Evolutionary conservation across 2,329 filamentous ascomycete genomes (phyloP).

Genomic region (Monilinia fructigena): DNA sequence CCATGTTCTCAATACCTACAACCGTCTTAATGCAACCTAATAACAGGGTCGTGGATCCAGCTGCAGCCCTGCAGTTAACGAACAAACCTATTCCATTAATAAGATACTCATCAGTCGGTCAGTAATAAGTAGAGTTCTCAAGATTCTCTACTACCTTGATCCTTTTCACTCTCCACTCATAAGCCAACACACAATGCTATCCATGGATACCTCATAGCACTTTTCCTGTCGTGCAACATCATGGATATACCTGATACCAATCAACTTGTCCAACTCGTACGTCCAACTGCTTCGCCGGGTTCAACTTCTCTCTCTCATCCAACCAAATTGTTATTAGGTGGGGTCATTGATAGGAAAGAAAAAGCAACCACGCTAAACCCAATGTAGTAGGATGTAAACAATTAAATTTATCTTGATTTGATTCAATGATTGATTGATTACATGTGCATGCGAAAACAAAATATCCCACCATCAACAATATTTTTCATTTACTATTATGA

Average conservation of each 20-base stretch:
- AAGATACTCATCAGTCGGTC: neutral
- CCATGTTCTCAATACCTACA: neutral
- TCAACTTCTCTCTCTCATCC: conserved; percentile 12
- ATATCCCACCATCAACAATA: neutral
- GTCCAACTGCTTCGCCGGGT: neutral
- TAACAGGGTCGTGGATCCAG: conserved; percentile 15
- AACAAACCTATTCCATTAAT: neutral
- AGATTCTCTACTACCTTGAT: neutral
- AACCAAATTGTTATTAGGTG: conserved; percentile 17
- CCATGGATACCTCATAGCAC: neutral
- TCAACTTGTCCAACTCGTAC: conserved; percentile 19
- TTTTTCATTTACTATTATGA: neutral
- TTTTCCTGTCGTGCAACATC: neutral
- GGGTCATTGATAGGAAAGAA: neutral
- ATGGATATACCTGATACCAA: neutral
- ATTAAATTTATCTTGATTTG: conserved; percentile 16
- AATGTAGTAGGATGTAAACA: conserved; percentile 19
- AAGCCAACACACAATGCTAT: conserved; percentile 13
- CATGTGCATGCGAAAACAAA: neutral
- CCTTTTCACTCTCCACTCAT: conserved; percentile 10
- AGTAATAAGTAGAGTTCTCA: neutral
- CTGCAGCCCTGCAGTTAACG: conserved; percentile 8
- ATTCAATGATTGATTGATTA: too few species aligned
- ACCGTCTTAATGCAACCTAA: neutral
- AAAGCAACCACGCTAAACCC: neutral